phyloP scores from a whole-genome alignment of 2,329 filamentous ascomycete species.

The Colletotrichum sp. region DNA sequence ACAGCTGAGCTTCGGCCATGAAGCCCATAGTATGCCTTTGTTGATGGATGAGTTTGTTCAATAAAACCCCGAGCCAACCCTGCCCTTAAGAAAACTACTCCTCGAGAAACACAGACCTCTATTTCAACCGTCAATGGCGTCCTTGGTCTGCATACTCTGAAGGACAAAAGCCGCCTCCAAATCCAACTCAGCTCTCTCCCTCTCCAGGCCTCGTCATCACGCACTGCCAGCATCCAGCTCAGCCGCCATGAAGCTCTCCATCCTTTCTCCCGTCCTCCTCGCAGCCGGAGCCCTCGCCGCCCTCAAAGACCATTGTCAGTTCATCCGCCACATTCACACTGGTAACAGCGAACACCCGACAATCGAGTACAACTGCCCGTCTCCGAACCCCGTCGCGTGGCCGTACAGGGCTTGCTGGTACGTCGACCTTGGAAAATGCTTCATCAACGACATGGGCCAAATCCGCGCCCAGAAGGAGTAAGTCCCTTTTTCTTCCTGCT shows the following conservation, averaged over 20 bases:
- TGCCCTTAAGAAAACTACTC: background rate
- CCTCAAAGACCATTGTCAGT: background rate
- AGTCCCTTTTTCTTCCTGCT: background rate
- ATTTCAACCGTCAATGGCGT: background rate
- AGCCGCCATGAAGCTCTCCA: background rate
- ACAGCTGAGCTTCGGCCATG: background rate
- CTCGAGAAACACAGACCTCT: background rate
- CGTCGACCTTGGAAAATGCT: background rate
- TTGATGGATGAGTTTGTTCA: background rate
- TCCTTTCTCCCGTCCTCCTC: background rate
- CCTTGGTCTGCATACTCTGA: background rate
- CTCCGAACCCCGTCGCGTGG: background rate
- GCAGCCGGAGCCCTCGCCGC: background rate
- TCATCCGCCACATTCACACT: background rate
- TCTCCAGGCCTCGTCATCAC: background rate
- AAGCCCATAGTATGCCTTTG: background rate
- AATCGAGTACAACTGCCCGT: background rate
- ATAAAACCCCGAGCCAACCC: background rate
- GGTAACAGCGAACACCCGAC: background rate
- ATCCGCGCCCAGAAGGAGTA: background rate
- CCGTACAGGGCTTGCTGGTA: background rate
- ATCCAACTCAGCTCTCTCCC: background rate
- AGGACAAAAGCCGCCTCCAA: background rate
- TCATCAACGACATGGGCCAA: background rate
- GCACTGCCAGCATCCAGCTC: background rate